A percentile compares a stretch with the other conserved stretches of the same genome.
Conservation (phyloP, 1,284 basidiomycete species). For the Grifola frondosa region DNA sequence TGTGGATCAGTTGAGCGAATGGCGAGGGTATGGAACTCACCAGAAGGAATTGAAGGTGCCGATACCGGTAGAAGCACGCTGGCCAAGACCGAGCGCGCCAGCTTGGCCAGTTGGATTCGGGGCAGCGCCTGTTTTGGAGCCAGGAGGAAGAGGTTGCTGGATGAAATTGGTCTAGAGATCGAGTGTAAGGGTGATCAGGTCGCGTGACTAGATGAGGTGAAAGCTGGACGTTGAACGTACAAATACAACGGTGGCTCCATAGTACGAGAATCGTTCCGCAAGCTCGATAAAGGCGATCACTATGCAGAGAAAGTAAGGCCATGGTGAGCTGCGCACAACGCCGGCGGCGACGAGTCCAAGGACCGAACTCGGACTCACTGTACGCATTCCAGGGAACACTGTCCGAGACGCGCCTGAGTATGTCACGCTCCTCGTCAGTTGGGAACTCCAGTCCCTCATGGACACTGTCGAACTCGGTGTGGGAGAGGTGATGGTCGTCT, state of each 20-base stretch:
- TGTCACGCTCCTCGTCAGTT: conserved; percentile 64
- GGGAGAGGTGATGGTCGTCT: too few relatives aligned
- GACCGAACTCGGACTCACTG: conserved; percentile 51
- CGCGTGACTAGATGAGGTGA: background rate
- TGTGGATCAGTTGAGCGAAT: background rate
- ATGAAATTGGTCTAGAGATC: conserved; percentile 69
- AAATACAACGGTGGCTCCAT: conserved; percentile 68
- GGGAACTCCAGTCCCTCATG: conserved; percentile 65
- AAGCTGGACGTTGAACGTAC: conserved; percentile 38
- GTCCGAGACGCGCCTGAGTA: conserved; percentile 64
- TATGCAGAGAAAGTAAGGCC: too few relatives aligned
- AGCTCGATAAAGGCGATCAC: conserved; percentile 72
- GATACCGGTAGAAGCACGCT: conserved; percentile 68
- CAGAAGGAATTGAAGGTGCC: conserved; percentile 66
- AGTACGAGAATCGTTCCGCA: conserved; percentile 74
- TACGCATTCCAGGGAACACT: conserved; percentile 66
- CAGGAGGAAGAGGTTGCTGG: conserved; percentile 63
- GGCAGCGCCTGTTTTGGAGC: conserved; percentile 69
- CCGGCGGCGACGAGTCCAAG: background rate
- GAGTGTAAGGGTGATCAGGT: too few relatives aligned
- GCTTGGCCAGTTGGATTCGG: conserved; percentile 57
- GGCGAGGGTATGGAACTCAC: conserved; percentile 32
- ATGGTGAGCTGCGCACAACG: background rate
- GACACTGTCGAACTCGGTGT: conserved; percentile 43
- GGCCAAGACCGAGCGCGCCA: conserved; percentile 70